These are phyloP conservation scores for Cyberlindnera veronae DNA, from an alignment of 805 yeast genomes.

Conservation along the genomic window DNA sequence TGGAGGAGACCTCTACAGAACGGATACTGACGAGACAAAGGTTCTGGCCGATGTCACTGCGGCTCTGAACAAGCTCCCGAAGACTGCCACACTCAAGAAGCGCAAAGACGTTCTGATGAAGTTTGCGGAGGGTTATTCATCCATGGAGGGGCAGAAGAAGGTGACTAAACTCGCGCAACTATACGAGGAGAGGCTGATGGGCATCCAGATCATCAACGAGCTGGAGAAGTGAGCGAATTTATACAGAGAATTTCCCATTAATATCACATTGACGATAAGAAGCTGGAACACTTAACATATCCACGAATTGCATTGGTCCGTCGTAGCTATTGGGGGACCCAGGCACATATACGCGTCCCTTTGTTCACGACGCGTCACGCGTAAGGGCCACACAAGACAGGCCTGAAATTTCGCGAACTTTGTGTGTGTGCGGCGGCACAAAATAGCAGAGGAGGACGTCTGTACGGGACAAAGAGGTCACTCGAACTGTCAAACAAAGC, in stretches of 20 bases:
- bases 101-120: slow-evolving; percentile 16
- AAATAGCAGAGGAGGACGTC: too few relatives aligned
- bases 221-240: slow-evolving; percentile 19
- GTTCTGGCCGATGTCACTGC: slow-evolving; percentile 25
- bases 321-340: too few relatives aligned
- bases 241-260: neutral
- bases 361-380: too few relatives aligned
- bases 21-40: slow-evolving; percentile 9
- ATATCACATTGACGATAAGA: too few relatives aligned
- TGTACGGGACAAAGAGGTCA: neutral
- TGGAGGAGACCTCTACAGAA: neutral
- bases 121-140: slow-evolving; percentile 30
- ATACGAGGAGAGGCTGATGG: slow-evolving; percentile 54
- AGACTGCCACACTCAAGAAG: slow-evolving; percentile 8
- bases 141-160: slow-evolving; percentile 40
- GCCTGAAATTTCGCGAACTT: too few relatives aligned
- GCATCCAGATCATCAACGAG: slow-evolving; percentile 34
- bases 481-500: neutral
- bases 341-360: too few relatives aligned
- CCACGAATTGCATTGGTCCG: too few relatives aligned
- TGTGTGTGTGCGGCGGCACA: too few relatives aligned
- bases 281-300: too few relatives aligned
- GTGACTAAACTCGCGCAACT: slow-evolving; percentile 61
- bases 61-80: slow-evolving; percentile 19
- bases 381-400: too few relatives aligned